Conservation (phyloP, 768 basidiomycete genomes). For the Naganishia vishniacii region DNA sequence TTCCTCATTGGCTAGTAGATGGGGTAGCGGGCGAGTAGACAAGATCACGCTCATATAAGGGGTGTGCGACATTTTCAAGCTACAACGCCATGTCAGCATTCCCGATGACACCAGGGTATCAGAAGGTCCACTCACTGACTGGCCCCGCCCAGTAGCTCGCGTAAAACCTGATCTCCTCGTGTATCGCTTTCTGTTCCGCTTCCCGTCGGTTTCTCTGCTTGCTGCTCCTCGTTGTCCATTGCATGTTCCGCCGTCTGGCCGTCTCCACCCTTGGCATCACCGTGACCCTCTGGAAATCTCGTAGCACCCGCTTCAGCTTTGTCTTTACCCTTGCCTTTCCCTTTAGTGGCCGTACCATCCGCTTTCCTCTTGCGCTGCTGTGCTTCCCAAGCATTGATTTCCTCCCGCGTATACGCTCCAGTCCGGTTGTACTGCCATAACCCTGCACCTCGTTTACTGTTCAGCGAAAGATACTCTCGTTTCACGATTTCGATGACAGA, state of each 20-base stretch:
- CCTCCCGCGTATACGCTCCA: slow-evolving; percentile 27
- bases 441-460: slow-evolving; percentile 17
- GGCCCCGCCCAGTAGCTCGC: background rate
- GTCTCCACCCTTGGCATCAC: background rate
- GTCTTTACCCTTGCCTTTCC: slow-evolving; percentile 32
- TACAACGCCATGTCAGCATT: slow-evolving; percentile 1
- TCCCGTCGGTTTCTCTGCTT: background rate
- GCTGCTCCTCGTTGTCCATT: background rate
- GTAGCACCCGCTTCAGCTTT: background rate
- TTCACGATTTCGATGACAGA: slow-evolving; percentile 79
- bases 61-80: slow-evolving; percentile 41
- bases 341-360: slow-evolving; percentile 28
- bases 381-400: slow-evolving; percentile 13
- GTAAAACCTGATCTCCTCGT: background rate
- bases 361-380: slow-evolving; percentile 22
- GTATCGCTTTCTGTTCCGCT: slow-evolving; percentile 10
- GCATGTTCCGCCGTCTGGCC: background rate
- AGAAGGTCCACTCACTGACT: background rate
- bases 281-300: background rate
- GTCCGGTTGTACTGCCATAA: slow-evolving; percentile 43
- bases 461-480: slow-evolving; percentile 57
- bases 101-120: background rate
- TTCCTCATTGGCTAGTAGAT: background rate
- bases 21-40: slow-evolving; percentile 32
- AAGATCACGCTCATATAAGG: slow-evolving; percentile 41